These are phyloP conservation scores for Somion occarium DNA, from an alignment of 1,284 basidiomycete genomes.

Conservation along the genomic window DNA sequence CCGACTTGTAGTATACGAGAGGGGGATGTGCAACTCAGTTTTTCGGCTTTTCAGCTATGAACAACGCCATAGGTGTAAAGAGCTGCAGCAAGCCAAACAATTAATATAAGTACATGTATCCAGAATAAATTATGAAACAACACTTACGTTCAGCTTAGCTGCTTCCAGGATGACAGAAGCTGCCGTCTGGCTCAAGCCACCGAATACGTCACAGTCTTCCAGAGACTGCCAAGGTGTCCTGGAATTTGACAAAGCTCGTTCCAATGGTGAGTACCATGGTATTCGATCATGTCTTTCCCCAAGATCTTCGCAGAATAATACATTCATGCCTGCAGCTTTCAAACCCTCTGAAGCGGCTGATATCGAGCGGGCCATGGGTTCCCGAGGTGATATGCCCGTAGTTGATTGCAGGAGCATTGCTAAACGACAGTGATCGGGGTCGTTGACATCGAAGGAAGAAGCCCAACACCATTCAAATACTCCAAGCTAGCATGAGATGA, in stretches of 20 bases:
- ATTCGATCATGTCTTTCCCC: neutral
- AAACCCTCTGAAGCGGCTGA: neutral
- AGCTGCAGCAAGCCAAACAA: neutral
- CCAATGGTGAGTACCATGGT: neutral
- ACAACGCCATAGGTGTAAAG: neutral
- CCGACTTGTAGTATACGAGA: no score
- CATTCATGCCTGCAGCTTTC: neutral
- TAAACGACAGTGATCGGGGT: slow-evolving; percentile 1
- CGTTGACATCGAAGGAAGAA: neutral
- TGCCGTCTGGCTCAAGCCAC: neutral
- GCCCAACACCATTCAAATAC: slow-evolving; percentile 2
- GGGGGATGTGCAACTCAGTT: no score
- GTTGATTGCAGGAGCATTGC: neutral
- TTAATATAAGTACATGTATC: neutral
- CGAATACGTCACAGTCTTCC: no score
- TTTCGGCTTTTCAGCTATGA: neutral
- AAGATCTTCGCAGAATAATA: neutral
- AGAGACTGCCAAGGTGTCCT: neutral
- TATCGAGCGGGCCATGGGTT: neutral
- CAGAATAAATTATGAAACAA: neutral
- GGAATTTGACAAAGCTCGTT: neutral
- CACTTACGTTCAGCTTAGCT: neutral
- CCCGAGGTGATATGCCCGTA: neutral
- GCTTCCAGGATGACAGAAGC: neutral
- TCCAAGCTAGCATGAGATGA: neutral